Evolutionary conservation across 352 stramenopile species (phyloP), one percentile per base, ranked within the genome.

Genomic region (Albugo laibachii): DNA sequence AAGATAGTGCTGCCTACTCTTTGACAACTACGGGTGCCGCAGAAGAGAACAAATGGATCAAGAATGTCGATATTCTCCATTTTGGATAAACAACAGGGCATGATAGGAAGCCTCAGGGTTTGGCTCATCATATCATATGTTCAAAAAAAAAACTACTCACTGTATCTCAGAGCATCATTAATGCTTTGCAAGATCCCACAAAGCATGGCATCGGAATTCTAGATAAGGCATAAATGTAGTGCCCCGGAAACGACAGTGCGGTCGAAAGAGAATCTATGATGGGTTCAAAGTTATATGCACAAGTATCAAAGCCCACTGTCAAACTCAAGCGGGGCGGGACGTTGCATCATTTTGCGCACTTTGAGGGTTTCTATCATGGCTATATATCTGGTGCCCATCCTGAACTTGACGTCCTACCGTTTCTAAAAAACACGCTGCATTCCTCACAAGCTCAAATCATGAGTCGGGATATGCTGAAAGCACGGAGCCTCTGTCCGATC

Each of bases 1-100:
- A 3, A 31, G 24, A 31, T 31, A 31, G 3, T 31, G 24, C 24
- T 10, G 8, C 3, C 24, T 31, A 31, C 24, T 31, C 62, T 53
- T 51, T 75, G 43, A 73, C 64, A 10, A 70, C 57, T 3, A 13
- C 37, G 1, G 66, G 66, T n/a, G 63, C 66, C 15, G 59, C 57
- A 14, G 66, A 79, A 45, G 66, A 79, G 38, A 63, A 51, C 12
- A 59, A 55, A 36, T 79, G 66, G 64, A 63, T 78, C 11, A 56
- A 56, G 41, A 80, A 65, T 39, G 56, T 77, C 2, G 49, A 63
- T 18, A 55, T 80, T 12, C 77, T 70, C 54, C 77, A 80, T 58
- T 80, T 65, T 45, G 76, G 62, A 48, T 72, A 69, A 50, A 45
- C 52, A 16, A 77, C 61, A 2, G 40, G 61, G 11, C 63, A 75